A percentile compares a stretch with the other conserved stretches of the same genome.
Evolutionary conservation across 768 basidiomycete species (phyloP).

Genomic region (Mycena floridula): DNA sequence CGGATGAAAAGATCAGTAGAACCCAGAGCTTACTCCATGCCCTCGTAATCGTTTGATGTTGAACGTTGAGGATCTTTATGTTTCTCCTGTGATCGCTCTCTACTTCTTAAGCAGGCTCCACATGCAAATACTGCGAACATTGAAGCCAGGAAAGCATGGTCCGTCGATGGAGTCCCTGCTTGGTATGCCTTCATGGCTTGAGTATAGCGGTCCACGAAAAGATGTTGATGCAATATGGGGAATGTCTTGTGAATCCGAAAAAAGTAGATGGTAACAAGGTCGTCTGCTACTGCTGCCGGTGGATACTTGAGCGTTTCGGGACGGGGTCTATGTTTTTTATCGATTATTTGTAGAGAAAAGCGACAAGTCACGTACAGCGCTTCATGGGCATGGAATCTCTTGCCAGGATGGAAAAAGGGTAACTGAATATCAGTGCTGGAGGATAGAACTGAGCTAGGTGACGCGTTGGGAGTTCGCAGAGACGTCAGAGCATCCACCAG

Average conservation of each 20-base stretch:
- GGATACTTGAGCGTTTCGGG: constrained; percentile 12
- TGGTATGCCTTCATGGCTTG: constrained; percentile 7
- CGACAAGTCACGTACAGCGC: constrained; percentile 4
- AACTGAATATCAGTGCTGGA: constrained; percentile 5
- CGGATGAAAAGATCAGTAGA: neutral
- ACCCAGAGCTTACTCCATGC: constrained; percentile 10
- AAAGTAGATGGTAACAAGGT: constrained; percentile 13
- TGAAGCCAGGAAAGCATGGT: constrained; percentile 8
- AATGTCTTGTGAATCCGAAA: constrained; percentile 12
- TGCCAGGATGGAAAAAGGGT: constrained; percentile 8
- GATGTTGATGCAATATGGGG: constrained; percentile 12
- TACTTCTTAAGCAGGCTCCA: constrained; percentile 7
- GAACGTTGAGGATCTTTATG: neutral
- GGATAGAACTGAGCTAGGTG: constrained; percentile 3
- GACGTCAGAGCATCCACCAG: constrained; percentile 10
- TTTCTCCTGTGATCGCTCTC: constrained; percentile 1
- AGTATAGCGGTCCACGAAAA: constrained; percentile 11
- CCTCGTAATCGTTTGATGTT: constrained; percentile 4
- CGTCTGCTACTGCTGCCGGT: constrained; percentile 9
- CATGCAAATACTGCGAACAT: constrained; percentile 15
- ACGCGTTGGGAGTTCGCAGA: constrained; percentile 5
- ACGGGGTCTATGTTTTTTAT: constrained; percentile 4
- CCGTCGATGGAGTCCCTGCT: constrained; percentile 6
- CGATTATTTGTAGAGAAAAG: neutral
- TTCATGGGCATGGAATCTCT: constrained; percentile 5